phyloP scores from a whole-genome alignment of 2,329 filamentous ascomycete genomes.

The Cladorrhinum sp. region DNA sequence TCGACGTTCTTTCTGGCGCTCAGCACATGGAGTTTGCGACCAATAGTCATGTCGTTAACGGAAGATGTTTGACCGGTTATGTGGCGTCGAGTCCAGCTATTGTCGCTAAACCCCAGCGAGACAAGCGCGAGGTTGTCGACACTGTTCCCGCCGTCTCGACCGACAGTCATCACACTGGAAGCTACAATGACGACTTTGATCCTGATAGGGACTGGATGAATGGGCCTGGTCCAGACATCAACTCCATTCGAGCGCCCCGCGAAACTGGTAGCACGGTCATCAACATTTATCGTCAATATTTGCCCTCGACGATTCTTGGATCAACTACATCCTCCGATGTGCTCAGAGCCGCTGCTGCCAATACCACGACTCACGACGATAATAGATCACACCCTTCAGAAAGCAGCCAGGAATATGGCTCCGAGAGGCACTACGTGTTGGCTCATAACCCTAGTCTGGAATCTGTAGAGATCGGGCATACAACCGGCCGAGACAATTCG shows the following conservation, averaged over 20 bases:
- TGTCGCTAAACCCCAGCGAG: background rate
- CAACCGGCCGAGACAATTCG: background rate
- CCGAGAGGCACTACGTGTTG: constrained; percentile 3
- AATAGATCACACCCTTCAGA: background rate
- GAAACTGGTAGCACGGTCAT: constrained; percentile 32
- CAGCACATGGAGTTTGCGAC: constrained; percentile 11
- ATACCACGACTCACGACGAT: background rate
- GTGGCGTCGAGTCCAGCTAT: background rate
- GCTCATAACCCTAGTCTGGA: background rate
- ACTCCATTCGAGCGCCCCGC: constrained; percentile 3
- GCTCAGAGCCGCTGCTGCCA: background rate
- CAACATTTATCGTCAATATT: constrained; percentile 34
- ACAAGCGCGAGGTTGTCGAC: background rate
- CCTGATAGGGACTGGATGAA: constrained; percentile 7
- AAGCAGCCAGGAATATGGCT: background rate
- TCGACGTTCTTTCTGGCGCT: constrained; percentile 2
- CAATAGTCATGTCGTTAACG: constrained; percentile 1
- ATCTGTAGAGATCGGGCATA: background rate
- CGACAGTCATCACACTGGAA: background rate
- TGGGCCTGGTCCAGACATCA: constrained; percentile 1
- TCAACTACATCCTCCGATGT: constrained; percentile 11
- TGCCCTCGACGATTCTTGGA: constrained; percentile 9
- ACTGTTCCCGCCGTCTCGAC: background rate
- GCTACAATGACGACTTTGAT: constrained; percentile 1
- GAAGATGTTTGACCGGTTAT: constrained; percentile 14